Conservation (phyloP, 805 yeast species). For the Helenozyma rhizophorensis region DNA sequence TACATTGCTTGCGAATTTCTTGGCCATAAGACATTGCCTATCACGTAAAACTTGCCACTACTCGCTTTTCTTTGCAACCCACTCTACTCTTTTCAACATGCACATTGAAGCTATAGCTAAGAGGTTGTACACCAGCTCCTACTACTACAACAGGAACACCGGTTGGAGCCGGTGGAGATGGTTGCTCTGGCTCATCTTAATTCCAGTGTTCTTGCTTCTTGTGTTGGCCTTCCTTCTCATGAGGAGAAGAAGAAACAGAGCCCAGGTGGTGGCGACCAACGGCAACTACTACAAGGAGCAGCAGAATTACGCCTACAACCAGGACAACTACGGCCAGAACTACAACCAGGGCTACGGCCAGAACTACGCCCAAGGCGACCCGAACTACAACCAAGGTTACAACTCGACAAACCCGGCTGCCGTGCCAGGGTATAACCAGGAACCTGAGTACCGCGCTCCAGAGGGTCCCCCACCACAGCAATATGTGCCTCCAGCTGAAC, state of each 20-base stretch:
- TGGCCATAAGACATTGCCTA: no score
- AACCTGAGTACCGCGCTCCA: neutral
- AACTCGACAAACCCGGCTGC: neutral
- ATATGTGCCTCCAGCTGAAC: conserved; percentile 1
- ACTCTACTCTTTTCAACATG: no score
- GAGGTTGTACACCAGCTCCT: no score
- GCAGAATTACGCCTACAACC: neutral
- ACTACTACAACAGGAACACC: neutral
- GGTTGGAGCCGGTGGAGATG: conserved; percentile 1
- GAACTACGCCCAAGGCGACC: neutral
- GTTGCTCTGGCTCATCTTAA: conserved; percentile 1
- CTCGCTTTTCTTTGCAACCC: no score
- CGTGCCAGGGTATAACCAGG: neutral
- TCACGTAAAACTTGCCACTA: no score
- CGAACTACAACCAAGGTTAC: neutral
- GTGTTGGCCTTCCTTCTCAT: neutral
- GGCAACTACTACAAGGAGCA: conserved; percentile 1
- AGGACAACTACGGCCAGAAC: neutral
- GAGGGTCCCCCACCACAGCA: neutral
- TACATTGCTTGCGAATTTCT: no score
- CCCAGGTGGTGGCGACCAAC: neutral
- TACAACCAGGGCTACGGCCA: neutral
- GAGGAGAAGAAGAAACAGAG: conserved; percentile 1
- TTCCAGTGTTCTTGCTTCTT: neutral
- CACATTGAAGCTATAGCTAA: no score